Evolutionary conservation across 1,139 yeast species (phyloP).

Genomic region (Pneumocystis murina): DNA sequence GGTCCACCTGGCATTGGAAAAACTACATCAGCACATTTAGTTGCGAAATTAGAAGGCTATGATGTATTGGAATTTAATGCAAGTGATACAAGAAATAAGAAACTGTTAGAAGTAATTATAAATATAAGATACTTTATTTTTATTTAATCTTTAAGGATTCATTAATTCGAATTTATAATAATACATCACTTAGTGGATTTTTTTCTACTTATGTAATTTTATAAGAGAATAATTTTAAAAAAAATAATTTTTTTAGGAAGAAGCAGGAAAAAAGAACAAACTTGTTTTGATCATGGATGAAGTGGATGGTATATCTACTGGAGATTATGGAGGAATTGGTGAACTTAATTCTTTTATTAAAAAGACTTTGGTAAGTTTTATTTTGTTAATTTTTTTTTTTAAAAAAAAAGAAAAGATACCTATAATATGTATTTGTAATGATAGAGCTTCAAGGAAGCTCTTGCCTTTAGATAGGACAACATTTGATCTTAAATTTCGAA

Average conservation of each 20-base stretch:
- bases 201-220: slow-evolving; percentile 31
- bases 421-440: slow-evolving; percentile 84
- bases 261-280: slow-evolving; percentile 20
- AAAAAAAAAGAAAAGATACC: slow-evolving; percentile 36
- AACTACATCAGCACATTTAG: slow-evolving; percentile 76
- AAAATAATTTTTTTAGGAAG: slow-evolving; percentile 23
- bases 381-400: background rate
- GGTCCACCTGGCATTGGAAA: slow-evolving; percentile 98
- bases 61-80: slow-evolving; percentile 81
- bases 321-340: slow-evolving; percentile 97
- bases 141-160: slow-evolving; percentile 36
- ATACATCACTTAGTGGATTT: slow-evolving; percentile 71
- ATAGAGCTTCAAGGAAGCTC: slow-evolving; percentile 84
- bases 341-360: slow-evolving; percentile 80
- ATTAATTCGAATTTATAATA: slow-evolving; percentile 57
- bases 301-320: slow-evolving; percentile 98
- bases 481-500: slow-evolving; percentile 64
- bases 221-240: slow-evolving; percentile 20
- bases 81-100: slow-evolving; percentile 80
- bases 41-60: slow-evolving; percentile 68
- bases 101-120: slow-evolving; percentile 19
- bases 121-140: background rate
- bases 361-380: slow-evolving; percentile 42
- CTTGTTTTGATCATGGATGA: slow-evolving; percentile 93
- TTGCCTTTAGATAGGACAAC: slow-evolving; percentile 86